Evolutionary conservation across 441 rosid species (phyloP), one percentile per base, ranked within the genome.

Genomic region (Gossypium davidsonii): DNA sequence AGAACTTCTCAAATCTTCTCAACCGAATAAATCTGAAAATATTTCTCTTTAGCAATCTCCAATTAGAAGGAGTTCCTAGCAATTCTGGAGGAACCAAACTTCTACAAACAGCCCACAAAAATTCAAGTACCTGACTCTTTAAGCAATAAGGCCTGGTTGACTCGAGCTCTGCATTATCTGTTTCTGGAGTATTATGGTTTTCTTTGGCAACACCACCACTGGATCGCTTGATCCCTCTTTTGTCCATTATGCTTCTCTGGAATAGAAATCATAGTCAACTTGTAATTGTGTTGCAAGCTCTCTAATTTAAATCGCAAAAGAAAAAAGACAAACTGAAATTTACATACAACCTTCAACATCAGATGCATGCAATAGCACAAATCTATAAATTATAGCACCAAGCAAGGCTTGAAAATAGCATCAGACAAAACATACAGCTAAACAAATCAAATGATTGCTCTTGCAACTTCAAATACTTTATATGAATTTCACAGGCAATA

Each of bases 71-170:
- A 77, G 83, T 73, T 71, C 99, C 98, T 58, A 95, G 83, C 84
- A 95, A 74, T 70, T 85, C 83, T 52, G 85, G 76, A 76, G 99
- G 99, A 84, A 92, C 75, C 65, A 91, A 74, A 78, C 81, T 83
- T 84, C 90, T 86, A 77, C 89, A 88, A 74, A 79, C 89, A 79
- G 93, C 95, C 98, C 97, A 92, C 81, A 92, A 65, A 79, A 91
- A 95, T 73, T 96, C 89, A 42, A 87, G 88, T 53, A 92, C 93
- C 84, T 90, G 91, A 74, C 80, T 79, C 70, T 83, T 85, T 6
- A 83, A 82, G 87, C 97, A 90, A 75, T 82, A 84, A 11, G 82
- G 77, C 79, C 77, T 85, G 15, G 74, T 56, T 73, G 76, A 79
- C 78, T 82, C 80, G 34, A 67, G 74, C 72, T 74, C 78, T 18